These are phyloP conservation scores for Chytridium lagenaria DNA, from an alignment of 371 early-diverging fungal genomes.

Conservation along the genomic window DNA sequence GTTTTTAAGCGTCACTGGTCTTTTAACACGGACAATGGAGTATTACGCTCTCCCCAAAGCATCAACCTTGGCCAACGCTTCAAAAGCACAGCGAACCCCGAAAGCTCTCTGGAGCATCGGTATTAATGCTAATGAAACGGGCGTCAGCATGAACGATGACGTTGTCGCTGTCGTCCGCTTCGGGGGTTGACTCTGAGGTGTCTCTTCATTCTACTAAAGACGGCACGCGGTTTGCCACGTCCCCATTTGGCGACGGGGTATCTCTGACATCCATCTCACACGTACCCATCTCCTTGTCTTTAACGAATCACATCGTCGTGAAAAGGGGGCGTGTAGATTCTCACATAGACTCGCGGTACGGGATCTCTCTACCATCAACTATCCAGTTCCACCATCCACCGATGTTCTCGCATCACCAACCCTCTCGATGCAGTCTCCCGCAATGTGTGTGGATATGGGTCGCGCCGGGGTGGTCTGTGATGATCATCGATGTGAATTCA, in stretches of 20 bases:
- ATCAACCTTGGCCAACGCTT: too few relatives aligned
- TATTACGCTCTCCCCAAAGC: too few relatives aligned
- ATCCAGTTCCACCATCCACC: too few relatives aligned
- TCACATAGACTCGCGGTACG: neutral
- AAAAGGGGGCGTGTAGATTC: neutral
- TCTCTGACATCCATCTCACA: neutral
- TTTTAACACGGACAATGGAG: neutral
- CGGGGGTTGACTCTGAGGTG: neutral
- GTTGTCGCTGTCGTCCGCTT: slow-evolving; percentile 1
- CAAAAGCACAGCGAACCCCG: too few relatives aligned
- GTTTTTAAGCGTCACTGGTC: neutral
- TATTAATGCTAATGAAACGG: neutral
- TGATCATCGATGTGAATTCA: neutral
- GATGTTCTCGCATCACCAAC: neutral
- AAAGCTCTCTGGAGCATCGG: neutral
- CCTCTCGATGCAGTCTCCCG: neutral
- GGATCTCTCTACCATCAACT: neutral
- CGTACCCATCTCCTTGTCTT: neutral
- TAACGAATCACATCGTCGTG: slow-evolving; percentile 4
- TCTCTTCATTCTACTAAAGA: neutral
- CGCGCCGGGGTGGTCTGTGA: neutral
- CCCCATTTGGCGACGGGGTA: neutral
- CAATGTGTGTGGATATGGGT: neutral
- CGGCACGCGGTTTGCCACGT: neutral
- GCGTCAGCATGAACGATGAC: neutral